These are phyloP conservation scores for Jamesozyma gamospora DNA, from an alignment of 805 yeast genomes.

Conservation along the genomic window DNA sequence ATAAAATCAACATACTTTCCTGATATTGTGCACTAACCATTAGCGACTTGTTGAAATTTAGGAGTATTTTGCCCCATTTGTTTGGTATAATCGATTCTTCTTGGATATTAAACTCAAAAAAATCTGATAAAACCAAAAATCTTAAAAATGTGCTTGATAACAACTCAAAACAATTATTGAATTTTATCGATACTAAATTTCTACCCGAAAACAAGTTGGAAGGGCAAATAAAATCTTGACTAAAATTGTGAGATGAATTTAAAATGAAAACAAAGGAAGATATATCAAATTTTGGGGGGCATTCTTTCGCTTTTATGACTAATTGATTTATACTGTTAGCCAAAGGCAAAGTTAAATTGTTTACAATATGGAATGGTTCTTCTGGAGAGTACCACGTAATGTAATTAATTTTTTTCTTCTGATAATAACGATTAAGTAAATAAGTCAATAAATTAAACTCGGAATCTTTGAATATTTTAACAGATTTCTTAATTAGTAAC, in stretches of 20 bases:
- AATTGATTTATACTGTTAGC: slow-evolving; percentile 33
- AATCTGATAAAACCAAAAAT: slow-evolving; percentile 40
- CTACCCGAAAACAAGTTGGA: background rate
- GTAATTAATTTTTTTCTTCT: slow-evolving; percentile 52
- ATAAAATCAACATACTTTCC: slow-evolving; percentile 38
- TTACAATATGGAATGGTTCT: slow-evolving; percentile 34
- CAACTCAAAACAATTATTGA: slow-evolving; percentile 41
- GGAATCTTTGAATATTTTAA: slow-evolving; percentile 42
- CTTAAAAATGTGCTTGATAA: slow-evolving; percentile 48
- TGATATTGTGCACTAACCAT: slow-evolving; percentile 25
- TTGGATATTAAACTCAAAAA: slow-evolving; percentile 33
- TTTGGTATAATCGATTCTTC: slow-evolving; percentile 32
- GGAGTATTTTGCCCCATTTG: slow-evolving; percentile 43
- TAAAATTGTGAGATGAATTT: slow-evolving; percentile 24
- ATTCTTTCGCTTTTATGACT: slow-evolving; percentile 20
- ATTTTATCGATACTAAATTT: slow-evolving; percentile 6
- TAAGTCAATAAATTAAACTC: slow-evolving; percentile 59
- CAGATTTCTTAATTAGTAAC: slow-evolving; percentile 37
- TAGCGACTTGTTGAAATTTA: slow-evolving; percentile 18
- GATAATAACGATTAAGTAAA: slow-evolving; percentile 74
- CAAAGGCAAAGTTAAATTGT: slow-evolving; percentile 40
- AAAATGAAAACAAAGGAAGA: slow-evolving; percentile 18
- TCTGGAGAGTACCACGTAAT: slow-evolving; percentile 44
- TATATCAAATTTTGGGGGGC: slow-evolving; percentile 21
- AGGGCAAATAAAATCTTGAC: slow-evolving; percentile 21